These are phyloP conservation scores for Coemansia aciculifera DNA, from an alignment of 192 early-diverging fungal genomes.

Conservation along the genomic window DNA sequence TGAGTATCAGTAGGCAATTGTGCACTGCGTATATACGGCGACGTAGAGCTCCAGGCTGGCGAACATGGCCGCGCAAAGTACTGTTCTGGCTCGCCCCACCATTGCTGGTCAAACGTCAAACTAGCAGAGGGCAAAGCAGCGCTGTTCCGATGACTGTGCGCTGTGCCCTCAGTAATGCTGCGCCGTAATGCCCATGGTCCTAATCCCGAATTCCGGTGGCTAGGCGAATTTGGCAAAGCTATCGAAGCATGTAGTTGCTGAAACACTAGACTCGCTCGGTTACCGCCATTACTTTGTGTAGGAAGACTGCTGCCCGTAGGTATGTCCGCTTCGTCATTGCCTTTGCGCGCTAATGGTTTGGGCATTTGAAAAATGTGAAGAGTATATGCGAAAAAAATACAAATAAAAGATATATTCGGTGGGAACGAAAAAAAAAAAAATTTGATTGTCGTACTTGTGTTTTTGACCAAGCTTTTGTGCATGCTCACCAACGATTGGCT, in stretches of 20 bases:
- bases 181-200: constrained; percentile 19
- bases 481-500: no score
- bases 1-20: background rate
- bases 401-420: background rate
- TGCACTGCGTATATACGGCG: background rate
- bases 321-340: background rate
- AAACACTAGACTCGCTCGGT: constrained; percentile 40
- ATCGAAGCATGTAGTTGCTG: constrained; percentile 44
- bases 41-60: background rate
- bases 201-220: background rate
- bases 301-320: background rate
- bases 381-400: background rate
- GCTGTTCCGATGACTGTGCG: background rate
- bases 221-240: constrained; percentile 8
- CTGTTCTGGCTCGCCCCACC: constrained; percentile 2
- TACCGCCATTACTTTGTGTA: background rate
- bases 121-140: background rate
- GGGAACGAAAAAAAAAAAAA: background rate
- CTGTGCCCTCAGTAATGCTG: constrained; percentile 10
- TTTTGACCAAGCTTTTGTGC: background rate
- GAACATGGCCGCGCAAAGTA: background rate
- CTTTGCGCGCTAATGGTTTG: background rate
- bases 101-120: background rate
- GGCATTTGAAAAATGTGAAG: constrained; percentile 8
- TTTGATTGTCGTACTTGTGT: background rate